These are phyloP conservation scores for Colletotrichum echinochloae DNA, from an alignment of 2,329 filamentous ascomycete genomes.

Conservation along the genomic window DNA sequence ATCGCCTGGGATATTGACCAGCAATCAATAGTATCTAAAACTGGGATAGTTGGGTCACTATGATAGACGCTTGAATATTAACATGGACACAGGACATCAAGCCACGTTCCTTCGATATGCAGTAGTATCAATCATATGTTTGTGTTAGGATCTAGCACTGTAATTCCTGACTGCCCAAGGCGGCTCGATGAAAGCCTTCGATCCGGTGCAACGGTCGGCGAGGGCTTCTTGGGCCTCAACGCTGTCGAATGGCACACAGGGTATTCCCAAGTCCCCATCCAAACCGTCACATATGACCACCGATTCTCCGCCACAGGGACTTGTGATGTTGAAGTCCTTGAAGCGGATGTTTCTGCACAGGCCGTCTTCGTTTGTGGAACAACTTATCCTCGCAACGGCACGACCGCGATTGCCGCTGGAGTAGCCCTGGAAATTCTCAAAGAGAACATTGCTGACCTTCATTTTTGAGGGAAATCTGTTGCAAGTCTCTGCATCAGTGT, in stretches of 20 bases:
- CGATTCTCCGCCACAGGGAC: constrained; percentile 57
- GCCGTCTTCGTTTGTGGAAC: constrained; percentile 63
- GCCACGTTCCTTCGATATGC: no score
- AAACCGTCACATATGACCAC: constrained; percentile 65
- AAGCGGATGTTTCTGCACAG: constrained; percentile 68
- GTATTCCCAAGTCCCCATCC: constrained; percentile 50
- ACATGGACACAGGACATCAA: no score
- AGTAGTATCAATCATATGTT: no score
- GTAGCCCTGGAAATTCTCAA: constrained; percentile 68
- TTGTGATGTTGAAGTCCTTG: constrained; percentile 65
- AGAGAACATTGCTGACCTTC: constrained; percentile 68
- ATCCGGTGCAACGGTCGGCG: constrained; percentile 47
- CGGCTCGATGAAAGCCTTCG: constrained; percentile 42
- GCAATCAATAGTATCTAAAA: no score
- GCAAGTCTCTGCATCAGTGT: constrained; percentile 62
- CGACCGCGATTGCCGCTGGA: constrained; percentile 68
- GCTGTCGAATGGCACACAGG: constrained; percentile 52
- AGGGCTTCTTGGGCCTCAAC: constrained; percentile 48
- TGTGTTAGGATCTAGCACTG: no score
- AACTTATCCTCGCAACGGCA: constrained; percentile 66
- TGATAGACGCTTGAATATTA: no score
- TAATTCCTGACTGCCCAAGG: constrained; percentile 36
- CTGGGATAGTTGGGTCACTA: no score
- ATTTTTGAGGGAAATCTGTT: constrained; percentile 65
- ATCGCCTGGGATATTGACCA: no score